A percentile compares a stretch with the other conserved stretches of the same genome.
phyloP scores from a whole-genome alignment of 1,139 yeast species.

The Pichia cactophila region DNA sequence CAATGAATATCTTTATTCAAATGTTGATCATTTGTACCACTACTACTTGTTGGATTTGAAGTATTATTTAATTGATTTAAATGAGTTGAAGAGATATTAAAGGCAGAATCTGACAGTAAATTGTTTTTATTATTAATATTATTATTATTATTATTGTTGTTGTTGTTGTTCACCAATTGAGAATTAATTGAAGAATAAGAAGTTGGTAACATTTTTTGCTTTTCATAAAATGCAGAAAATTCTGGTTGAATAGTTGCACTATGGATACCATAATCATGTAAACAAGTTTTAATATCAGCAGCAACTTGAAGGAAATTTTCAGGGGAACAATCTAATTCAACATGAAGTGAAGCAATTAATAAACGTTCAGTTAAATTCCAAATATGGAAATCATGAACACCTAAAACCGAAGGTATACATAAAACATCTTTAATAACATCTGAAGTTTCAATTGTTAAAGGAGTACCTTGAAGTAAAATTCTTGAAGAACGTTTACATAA shows the following conservation, averaged over 20 bases:
- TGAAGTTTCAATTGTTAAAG: slow-evolving; percentile 70
- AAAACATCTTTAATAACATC: slow-evolving; percentile 62
- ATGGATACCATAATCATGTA: slow-evolving; percentile 81
- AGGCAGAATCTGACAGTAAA: slow-evolving; percentile 4
- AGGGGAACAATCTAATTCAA: slow-evolving; percentile 61
- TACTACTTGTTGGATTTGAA: neutral
- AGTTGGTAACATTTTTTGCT: slow-evolving; percentile 23
- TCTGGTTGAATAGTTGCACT: slow-evolving; percentile 96
- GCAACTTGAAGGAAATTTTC: slow-evolving; percentile 66
- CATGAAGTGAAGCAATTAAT: slow-evolving; percentile 82
- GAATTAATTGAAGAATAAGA: slow-evolving; percentile 20
- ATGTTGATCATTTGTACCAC: slow-evolving; percentile 17
- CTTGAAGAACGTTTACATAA: slow-evolving; percentile 80
- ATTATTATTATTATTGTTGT: neutral
- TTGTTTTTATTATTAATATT: neutral
- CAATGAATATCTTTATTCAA: slow-evolving; percentile 25
- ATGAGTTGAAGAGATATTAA: slow-evolving; percentile 6
- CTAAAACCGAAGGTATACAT: slow-evolving; percentile 62
- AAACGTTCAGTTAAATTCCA: slow-evolving; percentile 93
- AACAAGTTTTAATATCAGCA: slow-evolving; percentile 64
- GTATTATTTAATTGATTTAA: neutral
- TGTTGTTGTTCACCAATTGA: neutral
- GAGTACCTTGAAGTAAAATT: slow-evolving; percentile 88
- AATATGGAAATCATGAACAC: slow-evolving; percentile 91
- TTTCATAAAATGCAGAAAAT: slow-evolving; percentile 34